phyloP scores from a whole-genome alignment of 2,329 filamentous ascomycete genomes.

The Aspergillus tubingensis region DNA sequence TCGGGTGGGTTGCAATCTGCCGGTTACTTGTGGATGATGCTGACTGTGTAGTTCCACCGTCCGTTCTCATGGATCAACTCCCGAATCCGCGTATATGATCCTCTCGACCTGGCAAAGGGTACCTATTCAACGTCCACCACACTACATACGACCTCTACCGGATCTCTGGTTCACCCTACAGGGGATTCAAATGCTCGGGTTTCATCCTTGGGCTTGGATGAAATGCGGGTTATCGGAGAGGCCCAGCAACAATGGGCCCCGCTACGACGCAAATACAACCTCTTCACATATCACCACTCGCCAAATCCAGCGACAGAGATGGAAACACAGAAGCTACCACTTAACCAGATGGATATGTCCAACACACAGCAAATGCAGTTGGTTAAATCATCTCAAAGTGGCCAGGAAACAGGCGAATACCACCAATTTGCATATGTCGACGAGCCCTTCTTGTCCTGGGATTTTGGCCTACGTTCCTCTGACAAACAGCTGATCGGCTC shows the following conservation, averaged over 20 bases:
- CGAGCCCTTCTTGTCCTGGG: slow-evolving; percentile 65
- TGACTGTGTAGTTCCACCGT: slow-evolving; percentile 54
- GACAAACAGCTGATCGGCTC: slow-evolving; percentile 57
- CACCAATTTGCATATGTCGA: slow-evolving; percentile 64
- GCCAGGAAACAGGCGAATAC: slow-evolving; percentile 48
- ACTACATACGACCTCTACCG: slow-evolving; percentile 48
- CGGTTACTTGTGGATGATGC: neutral
- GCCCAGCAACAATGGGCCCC: slow-evolving; percentile 66
- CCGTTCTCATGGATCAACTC: slow-evolving; percentile 67
- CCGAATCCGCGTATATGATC: slow-evolving; percentile 59
- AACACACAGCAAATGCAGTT: slow-evolving; percentile 50
- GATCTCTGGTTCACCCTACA: slow-evolving; percentile 42
- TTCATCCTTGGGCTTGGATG: slow-evolving; percentile 54
- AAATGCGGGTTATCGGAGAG: slow-evolving; percentile 66
- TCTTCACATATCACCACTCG: slow-evolving; percentile 59
- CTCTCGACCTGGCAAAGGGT: slow-evolving; percentile 40
- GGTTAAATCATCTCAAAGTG: slow-evolving; percentile 21
- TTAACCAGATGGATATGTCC: slow-evolving; percentile 52
- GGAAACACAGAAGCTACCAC: slow-evolving; percentile 43
- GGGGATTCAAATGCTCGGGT: slow-evolving; percentile 53
- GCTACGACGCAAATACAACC: slow-evolving; percentile 63
- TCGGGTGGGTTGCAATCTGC: slow-evolving; percentile 34
- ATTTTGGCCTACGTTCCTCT: slow-evolving; percentile 60
- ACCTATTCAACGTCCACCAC: slow-evolving; percentile 44
- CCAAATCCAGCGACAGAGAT: slow-evolving; percentile 38